Base-by-base conservation (phyloP, 176 grass and related monocot species). In the Tillandsia leiboldiana region DNA sequence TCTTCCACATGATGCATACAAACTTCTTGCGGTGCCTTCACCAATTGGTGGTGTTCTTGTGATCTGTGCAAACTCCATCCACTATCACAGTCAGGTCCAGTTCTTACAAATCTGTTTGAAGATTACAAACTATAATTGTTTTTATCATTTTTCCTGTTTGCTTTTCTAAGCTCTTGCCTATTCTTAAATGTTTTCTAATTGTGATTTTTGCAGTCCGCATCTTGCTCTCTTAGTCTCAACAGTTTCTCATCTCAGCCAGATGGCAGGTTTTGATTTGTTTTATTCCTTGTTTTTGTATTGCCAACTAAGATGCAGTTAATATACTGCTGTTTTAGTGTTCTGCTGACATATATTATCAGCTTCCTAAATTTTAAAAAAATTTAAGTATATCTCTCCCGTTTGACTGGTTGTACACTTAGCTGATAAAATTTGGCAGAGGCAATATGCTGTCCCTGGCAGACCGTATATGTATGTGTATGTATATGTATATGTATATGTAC, bases 1-100 rank as follows among this genome's bases (percentile, higher is more conserved):
- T 76, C 50, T 92, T 68, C 93, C 93, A 0, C 84, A 97, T 57
- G 89, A 97, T 81, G 93, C 93, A 56, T 90, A 92, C 72, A 91
- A 97, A 73, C 71, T 97, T 77, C 89, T 97, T 61, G 84, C 89
- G 17, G 93, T 92, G 15, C 93, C 93, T 74, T 76, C 93, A 49
- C 93, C 93, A 83, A 91, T 97, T 64, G 83, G 93, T 5, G 93
- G 89, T 69, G 89, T 92, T 72, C 83, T 97, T 92, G 93, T 87
- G 48, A 74, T 97, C 22, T 92, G 86, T 68, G 83, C 93, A 24
- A 97, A 97, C 87, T 82, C 86, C 0, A 92, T 97, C 74, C 87
- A 90, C 71, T 97, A 97, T 81, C 81, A 83, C 73, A 92, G 84
- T 75, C 93, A 97, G 93, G 93, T 97, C 51, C 76, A 74, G 50